Conservation (phyloP, 352 stramenopile genomes). For the Hyaloperonospora brassicae region DNA sequence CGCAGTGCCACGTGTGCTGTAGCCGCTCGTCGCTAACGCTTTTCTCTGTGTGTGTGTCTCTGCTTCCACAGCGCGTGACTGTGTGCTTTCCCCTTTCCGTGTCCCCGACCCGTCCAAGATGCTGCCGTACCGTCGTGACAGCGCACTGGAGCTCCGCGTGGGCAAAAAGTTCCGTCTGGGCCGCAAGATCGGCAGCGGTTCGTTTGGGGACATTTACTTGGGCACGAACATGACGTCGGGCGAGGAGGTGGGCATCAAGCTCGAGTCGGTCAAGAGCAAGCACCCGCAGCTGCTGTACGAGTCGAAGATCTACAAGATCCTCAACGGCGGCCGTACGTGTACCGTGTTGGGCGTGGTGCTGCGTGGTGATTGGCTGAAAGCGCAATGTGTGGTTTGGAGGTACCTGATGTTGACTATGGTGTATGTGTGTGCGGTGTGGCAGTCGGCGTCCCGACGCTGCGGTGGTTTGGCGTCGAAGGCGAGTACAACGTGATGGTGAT, state of each 20-base stretch:
- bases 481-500: constrained; percentile 99
- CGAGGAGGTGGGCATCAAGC: constrained; percentile 98
- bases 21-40: neutral
- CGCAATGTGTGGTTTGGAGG: constrained; percentile 1
- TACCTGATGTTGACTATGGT: neutral
- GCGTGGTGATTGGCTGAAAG: neutral
- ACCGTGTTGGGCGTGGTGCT: neutral
- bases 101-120: constrained; percentile 23
- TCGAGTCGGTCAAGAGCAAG: constrained; percentile 96
- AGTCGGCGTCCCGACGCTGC: constrained; percentile 97
- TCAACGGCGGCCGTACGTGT: constrained; percentile 95
- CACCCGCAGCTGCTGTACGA: constrained; percentile 99
- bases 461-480: constrained; percentile 98
- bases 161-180: constrained; percentile 99
- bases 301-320: constrained; percentile 99
- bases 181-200: constrained; percentile 98
- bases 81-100: neutral
- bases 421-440: constrained; percentile 16
- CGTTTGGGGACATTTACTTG: constrained; percentile 99
- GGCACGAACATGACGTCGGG: constrained; percentile 99
- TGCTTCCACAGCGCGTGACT: constrained; percentile 4
- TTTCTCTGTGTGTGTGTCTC: constrained; percentile 1
- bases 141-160: constrained; percentile 94
- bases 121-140: constrained; percentile 64
- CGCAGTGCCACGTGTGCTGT: constrained; percentile 5